Conservation (phyloP, 1,284 basidiomycete genomes). For the Puccinia hordei region DNA sequence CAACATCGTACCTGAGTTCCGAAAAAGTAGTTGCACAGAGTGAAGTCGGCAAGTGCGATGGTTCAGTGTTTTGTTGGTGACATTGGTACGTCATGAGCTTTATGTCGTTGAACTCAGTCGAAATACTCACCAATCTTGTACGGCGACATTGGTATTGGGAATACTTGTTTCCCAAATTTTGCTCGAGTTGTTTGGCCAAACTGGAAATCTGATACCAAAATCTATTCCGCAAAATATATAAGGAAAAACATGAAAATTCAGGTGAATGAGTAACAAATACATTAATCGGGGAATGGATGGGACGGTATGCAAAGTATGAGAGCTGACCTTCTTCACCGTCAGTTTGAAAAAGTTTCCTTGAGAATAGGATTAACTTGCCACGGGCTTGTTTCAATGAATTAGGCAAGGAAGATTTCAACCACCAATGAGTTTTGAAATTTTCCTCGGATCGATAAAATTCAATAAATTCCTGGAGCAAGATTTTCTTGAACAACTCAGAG, state of each 20-base stretch:
- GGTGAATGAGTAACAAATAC: neutral
- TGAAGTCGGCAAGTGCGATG: neutral
- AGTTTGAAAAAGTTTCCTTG: slow-evolving; percentile 7
- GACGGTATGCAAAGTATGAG: neutral
- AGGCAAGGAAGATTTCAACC: slow-evolving; percentile 39
- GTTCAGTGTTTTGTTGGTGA: neutral
- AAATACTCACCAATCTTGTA: slow-evolving; percentile 47
- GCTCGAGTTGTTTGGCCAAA: slow-evolving; percentile 41
- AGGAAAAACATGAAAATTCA: neutral
- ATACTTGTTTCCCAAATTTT: slow-evolving; percentile 45
- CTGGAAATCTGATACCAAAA: slow-evolving; percentile 41
- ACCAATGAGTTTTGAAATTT: slow-evolving; percentile 24
- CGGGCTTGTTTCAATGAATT: slow-evolving; percentile 35
- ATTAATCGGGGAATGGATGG: neutral
- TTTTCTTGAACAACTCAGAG: slow-evolving; percentile 26
- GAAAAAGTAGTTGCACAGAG: neutral
- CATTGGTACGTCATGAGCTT: neutral
- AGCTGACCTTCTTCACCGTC: slow-evolving; percentile 26
- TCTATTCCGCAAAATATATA: neutral
- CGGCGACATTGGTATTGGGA: slow-evolving; percentile 34
- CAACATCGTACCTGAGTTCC: slow-evolving; percentile 35
- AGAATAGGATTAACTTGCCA: slow-evolving; percentile 46
- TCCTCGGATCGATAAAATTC: slow-evolving; percentile 27
- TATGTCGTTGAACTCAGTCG: neutral
- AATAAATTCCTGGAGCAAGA: neutral